Evolutionary conservation across 805 yeast species (phyloP).

Genomic region (Barnettozyma sucrosica): DNA sequence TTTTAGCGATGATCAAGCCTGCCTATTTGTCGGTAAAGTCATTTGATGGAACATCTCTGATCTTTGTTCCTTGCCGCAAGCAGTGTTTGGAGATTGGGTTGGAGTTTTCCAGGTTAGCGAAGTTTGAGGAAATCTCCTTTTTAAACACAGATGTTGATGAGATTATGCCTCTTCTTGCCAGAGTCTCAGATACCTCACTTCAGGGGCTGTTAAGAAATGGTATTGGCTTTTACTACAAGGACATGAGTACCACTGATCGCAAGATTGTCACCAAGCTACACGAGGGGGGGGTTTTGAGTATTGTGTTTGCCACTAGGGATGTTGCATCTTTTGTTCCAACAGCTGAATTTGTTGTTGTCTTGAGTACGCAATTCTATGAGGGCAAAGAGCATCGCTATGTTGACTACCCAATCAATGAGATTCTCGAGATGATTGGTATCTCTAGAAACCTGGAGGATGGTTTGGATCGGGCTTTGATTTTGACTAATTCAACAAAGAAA

Average conservation of each 20-base stretch:
- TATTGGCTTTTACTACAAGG: slow-evolving; percentile 54
- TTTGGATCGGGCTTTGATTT: slow-evolving; percentile 43
- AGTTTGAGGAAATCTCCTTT: slow-evolving; percentile 34
- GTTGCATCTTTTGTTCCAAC: slow-evolving; percentile 43
- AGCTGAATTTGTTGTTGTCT: slow-evolving; percentile 51
- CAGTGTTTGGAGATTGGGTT: slow-evolving; percentile 48
- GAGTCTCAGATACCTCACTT: slow-evolving; percentile 43
- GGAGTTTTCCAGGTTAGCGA: slow-evolving; percentile 36
- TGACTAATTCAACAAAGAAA: slow-evolving; percentile 49
- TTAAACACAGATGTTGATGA: slow-evolving; percentile 34
- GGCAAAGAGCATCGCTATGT: slow-evolving; percentile 66
- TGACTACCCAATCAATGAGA: slow-evolving; percentile 60
- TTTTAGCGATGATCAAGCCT: slow-evolving; percentile 46
- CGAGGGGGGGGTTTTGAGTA: slow-evolving; percentile 41
- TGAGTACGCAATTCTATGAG: slow-evolving; percentile 69
- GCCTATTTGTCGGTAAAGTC: slow-evolving; percentile 38
- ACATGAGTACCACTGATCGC: slow-evolving; percentile 52
- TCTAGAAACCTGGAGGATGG: slow-evolving; percentile 27
- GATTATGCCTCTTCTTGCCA: slow-evolving; percentile 35
- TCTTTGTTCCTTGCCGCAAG: slow-evolving; percentile 54
- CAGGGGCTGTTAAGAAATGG: slow-evolving; percentile 46
- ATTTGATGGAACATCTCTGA: slow-evolving; percentile 32
- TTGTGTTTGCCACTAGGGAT: slow-evolving; percentile 60
- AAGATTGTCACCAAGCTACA: slow-evolving; percentile 49
- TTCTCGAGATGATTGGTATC: slow-evolving; percentile 60